phyloP scores from a whole-genome alignment of 2,329 filamentous ascomycete genomes.

The Chalara sp. region DNA sequence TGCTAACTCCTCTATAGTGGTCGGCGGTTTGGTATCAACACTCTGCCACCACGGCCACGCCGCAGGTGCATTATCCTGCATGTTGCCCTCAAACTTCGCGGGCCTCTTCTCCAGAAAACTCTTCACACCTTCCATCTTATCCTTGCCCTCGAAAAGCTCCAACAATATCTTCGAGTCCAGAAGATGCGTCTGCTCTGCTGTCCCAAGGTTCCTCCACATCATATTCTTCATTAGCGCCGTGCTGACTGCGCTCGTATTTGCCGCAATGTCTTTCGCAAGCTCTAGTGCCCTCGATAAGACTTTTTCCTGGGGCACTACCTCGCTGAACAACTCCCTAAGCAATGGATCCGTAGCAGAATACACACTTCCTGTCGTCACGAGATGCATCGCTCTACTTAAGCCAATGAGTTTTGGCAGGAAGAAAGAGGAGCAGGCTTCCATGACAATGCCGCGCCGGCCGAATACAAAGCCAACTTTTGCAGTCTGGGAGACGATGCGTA shows the following conservation, averaged over 20 bases:
- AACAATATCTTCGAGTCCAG: slow-evolving; percentile 60
- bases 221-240: slow-evolving; percentile 64
- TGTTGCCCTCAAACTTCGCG: slow-evolving; percentile 47
- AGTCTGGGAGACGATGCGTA: slow-evolving; percentile 44
- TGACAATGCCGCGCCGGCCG: slow-evolving; percentile 59
- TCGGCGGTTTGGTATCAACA: slow-evolving; percentile 32
- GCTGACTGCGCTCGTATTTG: slow-evolving; percentile 58
- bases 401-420: slow-evolving; percentile 68
- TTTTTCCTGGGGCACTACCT: slow-evolving; percentile 51
- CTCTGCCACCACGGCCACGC: slow-evolving; percentile 56
- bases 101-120: slow-evolving; percentile 55
- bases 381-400: slow-evolving; percentile 52
- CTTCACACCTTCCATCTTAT: slow-evolving; percentile 53
- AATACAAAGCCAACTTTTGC: slow-evolving; percentile 74
- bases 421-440: slow-evolving; percentile 66
- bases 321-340: slow-evolving; percentile 57
- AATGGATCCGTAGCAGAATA: slow-evolving; percentile 45
- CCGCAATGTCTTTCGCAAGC: slow-evolving; percentile 59
- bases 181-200: slow-evolving; percentile 63
- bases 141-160: slow-evolving; percentile 47
- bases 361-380: slow-evolving; percentile 60
- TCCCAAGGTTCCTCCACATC: slow-evolving; percentile 53
- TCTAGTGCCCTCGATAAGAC: slow-evolving; percentile 60
- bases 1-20: slow-evolving; percentile 21
- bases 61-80: slow-evolving; percentile 45